These are phyloP conservation scores for Ustilago crameri DNA, from an alignment of 1,284 basidiomycete genomes.

Conservation along the genomic window DNA sequence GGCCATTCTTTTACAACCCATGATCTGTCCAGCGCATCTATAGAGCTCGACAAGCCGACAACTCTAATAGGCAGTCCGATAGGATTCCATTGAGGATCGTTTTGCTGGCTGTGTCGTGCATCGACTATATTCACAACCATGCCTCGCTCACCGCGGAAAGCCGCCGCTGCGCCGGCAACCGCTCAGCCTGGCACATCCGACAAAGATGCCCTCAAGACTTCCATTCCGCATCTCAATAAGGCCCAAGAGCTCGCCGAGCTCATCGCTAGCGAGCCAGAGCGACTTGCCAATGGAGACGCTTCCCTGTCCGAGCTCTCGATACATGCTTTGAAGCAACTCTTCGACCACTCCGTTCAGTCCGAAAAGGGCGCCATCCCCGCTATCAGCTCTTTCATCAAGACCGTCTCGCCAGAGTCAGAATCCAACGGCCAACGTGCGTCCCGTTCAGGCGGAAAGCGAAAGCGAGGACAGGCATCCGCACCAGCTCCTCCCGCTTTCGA, in stretches of 20 bases:
- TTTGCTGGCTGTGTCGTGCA: background rate
- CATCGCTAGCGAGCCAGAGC: constrained; percentile 40
- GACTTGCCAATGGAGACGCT: constrained; percentile 31
- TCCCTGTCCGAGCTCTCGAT: constrained; percentile 27
- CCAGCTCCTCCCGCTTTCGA: constrained; percentile 70
- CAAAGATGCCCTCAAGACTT: background rate
- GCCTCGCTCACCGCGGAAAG: constrained; percentile 28
- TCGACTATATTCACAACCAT: constrained; percentile 10
- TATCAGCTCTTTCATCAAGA: constrained; percentile 77
- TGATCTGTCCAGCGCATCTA: background rate
- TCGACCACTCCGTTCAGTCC: constrained; percentile 68
- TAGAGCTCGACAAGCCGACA: background rate
- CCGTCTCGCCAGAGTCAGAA: constrained; percentile 72
- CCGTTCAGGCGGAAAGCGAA: constrained; percentile 46
- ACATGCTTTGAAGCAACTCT: constrained; percentile 42
- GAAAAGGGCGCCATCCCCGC: constrained; percentile 77
- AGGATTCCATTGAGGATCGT: background rate
- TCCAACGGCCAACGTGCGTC: constrained; percentile 25
- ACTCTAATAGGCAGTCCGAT: background rate
- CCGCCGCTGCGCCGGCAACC: constrained; percentile 4
- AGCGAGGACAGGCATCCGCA: constrained; percentile 50
- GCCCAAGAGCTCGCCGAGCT: constrained; percentile 42
- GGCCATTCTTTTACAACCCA: background rate
- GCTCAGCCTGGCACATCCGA: background rate
- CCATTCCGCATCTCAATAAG: constrained; percentile 24